Base-by-base conservation (phyloP, 1,139 yeast species). In the Saccharomyces hybrid region DNA sequence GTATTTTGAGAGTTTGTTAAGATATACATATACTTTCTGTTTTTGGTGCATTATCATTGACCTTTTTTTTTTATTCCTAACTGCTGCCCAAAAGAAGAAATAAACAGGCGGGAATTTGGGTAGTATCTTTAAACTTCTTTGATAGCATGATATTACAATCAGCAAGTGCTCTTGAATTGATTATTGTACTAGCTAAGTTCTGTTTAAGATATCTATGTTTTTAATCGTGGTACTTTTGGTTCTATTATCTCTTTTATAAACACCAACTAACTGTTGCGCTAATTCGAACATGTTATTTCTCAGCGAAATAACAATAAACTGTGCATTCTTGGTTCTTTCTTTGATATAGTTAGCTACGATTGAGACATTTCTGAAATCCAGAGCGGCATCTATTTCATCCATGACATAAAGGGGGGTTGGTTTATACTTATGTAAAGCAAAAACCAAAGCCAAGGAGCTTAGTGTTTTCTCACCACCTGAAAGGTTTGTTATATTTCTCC, bases 371-470 rank as follows among this genome's bases (percentile, higher is more conserved):
- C 98, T 77, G 73, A 93, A 95, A 73, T 95, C 99, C 62, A 95
- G 78, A 1, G 99, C 99, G 0, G 99, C 99, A 73, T 95, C 99
- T 63, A 95, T 93, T 73, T 95, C 99, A 74, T 95, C 99, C 99
- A 95, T 95, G 41, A 95, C 99, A 68, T 95, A 95, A 50, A 95
- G 74, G 6, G 99, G 99, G 0, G 99, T 95, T 0, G 99, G 99
- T 68, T 90, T 93, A 70, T 89, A 95, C 63, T 88, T 88, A 69
- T 95, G 99, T 48, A 95, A 79, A 0, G 99, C 99, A 78, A 95
- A 95, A 4, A 95, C 99, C 60, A 95, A 77, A 0, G 99, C 99
- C 64, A 95, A 76, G 0, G 99, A 93, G 66, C 96, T 87, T 61
- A 95, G 78, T 0, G 99, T 95, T 72, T 95, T 95, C 65, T 95